A percentile compares a stretch with the other conserved stretches of the same genome.
Conservation (phyloP, 2,329 filamentous ascomycete species). For the Aureobasidium sp. region DNA sequence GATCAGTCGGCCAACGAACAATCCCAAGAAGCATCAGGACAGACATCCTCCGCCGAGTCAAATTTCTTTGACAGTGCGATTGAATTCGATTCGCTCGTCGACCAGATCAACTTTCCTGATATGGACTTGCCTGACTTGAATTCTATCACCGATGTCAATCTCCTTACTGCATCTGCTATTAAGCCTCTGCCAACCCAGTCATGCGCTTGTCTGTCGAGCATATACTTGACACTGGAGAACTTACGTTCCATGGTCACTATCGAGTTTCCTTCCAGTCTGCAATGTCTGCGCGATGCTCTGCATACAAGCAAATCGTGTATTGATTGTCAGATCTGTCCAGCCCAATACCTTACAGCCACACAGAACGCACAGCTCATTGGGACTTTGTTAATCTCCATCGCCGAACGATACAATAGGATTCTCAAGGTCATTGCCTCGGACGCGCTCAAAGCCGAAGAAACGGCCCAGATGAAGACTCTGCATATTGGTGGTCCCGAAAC, state of each 20-base stretch:
- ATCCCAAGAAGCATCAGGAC: not conserved
- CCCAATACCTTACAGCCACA: slow-evolving; percentile 33
- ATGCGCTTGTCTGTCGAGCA: slow-evolving; percentile 39
- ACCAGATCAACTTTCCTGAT: not conserved
- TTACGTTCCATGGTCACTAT: slow-evolving; percentile 32
- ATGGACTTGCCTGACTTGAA: not conserved
- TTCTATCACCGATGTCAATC: not conserved
- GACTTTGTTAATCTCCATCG: slow-evolving; percentile 35
- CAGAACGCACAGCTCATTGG: slow-evolving; percentile 39
- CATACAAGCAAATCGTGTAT: slow-evolving; percentile 32
- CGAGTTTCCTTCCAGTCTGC: slow-evolving; percentile 36
- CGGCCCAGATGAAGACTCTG: slow-evolving; percentile 33
- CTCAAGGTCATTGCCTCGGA: slow-evolving; percentile 35
- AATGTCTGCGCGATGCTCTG: slow-evolving; percentile 35
- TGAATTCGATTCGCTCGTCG: not conserved
- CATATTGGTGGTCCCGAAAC: slow-evolving; percentile 33
- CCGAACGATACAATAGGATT: slow-evolving; percentile 34
- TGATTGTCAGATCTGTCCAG: slow-evolving; percentile 36
- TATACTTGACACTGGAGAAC: slow-evolving; percentile 37
- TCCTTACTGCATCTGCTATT: not conserved
- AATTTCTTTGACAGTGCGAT: not conserved
- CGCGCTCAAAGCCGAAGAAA: slow-evolving; percentile 25
- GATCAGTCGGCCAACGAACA: not conserved
- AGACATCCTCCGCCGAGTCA: not conserved
- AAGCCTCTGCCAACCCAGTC: slow-evolving; percentile 21